Evolutionary conservation across 495 filamentous ascomycete genomes (phyloP).

Genomic region (Aspergillus bertholletiae): DNA sequence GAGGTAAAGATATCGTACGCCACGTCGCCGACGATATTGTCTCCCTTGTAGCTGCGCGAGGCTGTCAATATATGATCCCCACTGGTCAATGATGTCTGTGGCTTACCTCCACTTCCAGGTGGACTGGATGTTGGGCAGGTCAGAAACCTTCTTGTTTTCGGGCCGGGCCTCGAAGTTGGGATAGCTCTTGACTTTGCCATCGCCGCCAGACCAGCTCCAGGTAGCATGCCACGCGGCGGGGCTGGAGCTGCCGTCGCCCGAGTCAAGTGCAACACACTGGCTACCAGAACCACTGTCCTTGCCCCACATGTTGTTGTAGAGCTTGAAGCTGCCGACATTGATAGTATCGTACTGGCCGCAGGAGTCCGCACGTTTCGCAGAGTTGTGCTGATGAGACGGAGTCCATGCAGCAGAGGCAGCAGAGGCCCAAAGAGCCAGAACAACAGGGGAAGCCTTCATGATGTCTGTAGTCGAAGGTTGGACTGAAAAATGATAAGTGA

Average conservation of each 20-base stretch:
- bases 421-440: background rate
- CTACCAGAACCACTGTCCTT: background rate
- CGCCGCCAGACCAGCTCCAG: background rate
- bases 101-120: background rate
- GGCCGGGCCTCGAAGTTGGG: background rate
- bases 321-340: background rate
- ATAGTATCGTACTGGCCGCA: background rate
- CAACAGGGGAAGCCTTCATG: background rate
- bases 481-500: background rate
- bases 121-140: background rate
- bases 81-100: no score
- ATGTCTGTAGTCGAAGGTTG: background rate
- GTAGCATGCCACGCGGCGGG: background rate
- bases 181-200: background rate
- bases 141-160: background rate
- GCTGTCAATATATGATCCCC: background rate
- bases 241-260: background rate
- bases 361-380: background rate
- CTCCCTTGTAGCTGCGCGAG: background rate
- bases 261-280: background rate
- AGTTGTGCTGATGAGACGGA: background rate
- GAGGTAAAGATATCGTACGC: background rate
- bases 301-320: background rate
- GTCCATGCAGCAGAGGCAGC: background rate
- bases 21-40: background rate